phyloP scores from a whole-genome alignment of 2,329 filamentous ascomycete genomes.

The Conoideocrella luteorostrata region DNA sequence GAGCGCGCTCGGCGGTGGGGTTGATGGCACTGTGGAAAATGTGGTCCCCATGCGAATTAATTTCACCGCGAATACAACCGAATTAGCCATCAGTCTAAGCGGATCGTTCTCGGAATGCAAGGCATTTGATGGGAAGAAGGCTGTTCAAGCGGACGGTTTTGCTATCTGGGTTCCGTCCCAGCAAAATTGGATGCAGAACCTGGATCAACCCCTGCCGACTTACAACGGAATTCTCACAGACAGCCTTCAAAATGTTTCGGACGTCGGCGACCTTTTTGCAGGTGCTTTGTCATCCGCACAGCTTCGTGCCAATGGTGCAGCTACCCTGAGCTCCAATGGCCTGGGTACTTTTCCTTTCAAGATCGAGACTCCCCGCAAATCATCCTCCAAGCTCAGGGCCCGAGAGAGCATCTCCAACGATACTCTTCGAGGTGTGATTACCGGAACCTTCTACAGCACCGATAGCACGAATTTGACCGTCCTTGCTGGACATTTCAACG shows the following conservation, averaged over 20 bases:
- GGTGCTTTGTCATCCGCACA: constrained; percentile 76
- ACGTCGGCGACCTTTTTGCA: constrained; percentile 63
- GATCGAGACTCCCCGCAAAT: constrained; percentile 31
- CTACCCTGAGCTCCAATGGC: constrained; percentile 50
- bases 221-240: constrained; percentile 69
- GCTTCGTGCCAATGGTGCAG: constrained; percentile 67
- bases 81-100: constrained; percentile 71
- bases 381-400: constrained; percentile 33
- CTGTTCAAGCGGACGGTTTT: constrained; percentile 64
- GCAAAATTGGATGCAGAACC: constrained; percentile 80
- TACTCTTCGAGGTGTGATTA: constrained; percentile 61
- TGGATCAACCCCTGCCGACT: constrained; percentile 56
- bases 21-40: constrained; percentile 69
- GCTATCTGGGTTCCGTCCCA: constrained; percentile 87
- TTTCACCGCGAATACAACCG: constrained; percentile 58
- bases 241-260: constrained; percentile 57
- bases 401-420: constrained; percentile 36
- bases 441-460: constrained; percentile 69
- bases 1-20: constrained; percentile 74
- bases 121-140: constrained; percentile 56
- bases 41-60: constrained; percentile 78
- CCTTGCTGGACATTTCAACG: constrained; percentile 79
- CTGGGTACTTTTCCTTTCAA: constrained; percentile 54
- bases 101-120: constrained; percentile 72
- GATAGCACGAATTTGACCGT: constrained; percentile 74